These are phyloP conservation scores for Oenanthe sinensis DNA, from an alignment of 129 eudicot genomes.

Conservation along the genomic window DNA sequence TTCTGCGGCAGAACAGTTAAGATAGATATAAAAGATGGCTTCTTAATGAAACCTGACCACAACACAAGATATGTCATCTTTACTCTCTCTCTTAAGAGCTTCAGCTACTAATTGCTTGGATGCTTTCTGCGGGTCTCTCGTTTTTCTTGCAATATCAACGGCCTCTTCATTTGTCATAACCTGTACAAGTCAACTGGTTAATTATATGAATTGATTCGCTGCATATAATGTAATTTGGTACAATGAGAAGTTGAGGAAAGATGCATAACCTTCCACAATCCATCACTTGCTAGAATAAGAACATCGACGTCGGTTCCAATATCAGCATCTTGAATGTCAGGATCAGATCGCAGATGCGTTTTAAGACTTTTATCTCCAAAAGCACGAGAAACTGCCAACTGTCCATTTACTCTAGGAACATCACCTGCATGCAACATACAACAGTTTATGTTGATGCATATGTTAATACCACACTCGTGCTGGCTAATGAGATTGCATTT, in stretches of 20 bases:
- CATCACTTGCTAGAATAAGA: conserved; percentile 77
- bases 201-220: not conserved
- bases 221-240: not conserved
- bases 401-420: conserved; percentile 86
- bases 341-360: conserved; percentile 63
- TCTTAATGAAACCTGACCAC: conserved; percentile 51
- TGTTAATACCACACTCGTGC: not conserved
- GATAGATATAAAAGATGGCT: not conserved
- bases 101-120: conserved; percentile 56
- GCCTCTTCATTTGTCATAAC: conserved; percentile 66
- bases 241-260: not conserved
- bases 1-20: not conserved
- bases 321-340: conserved; percentile 44
- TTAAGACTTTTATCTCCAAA: conserved; percentile 84
- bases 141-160: conserved; percentile 48
- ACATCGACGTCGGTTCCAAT: conserved; percentile 50
- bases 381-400: conserved; percentile 87
- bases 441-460: not conserved
- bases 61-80: conserved; percentile 67
- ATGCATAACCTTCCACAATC: conserved; percentile 74
- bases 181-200: conserved; percentile 22
- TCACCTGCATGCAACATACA: conserved; percentile 41
- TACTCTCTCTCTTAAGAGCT: conserved; percentile 69
- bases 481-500: not conserved
- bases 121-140: conserved; percentile 58